Evolutionary conservation across 1,139 yeast species (phyloP).

Genomic region (Petasospora rhodanensis): DNA sequence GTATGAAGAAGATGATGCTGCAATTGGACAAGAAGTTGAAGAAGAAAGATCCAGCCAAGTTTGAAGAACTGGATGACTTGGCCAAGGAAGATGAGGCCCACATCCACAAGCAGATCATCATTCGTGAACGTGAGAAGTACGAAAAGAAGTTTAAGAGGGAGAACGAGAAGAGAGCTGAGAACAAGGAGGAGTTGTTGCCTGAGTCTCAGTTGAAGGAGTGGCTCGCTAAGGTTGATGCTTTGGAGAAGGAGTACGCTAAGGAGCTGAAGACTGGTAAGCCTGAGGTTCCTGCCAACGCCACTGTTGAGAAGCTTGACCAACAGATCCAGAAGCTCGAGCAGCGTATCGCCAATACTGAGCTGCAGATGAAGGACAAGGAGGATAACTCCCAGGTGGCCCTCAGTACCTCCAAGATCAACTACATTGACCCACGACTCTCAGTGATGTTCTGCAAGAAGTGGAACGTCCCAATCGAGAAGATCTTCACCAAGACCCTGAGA

Average conservation of each 20-base stretch:
- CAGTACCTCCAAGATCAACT: conserved; percentile 90
- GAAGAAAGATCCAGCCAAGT: conserved; percentile 53
- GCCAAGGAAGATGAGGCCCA: conserved; percentile 56
- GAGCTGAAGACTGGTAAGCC: conserved; percentile 65
- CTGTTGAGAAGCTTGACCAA: conserved; percentile 69
- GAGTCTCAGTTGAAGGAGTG: conserved; percentile 56
- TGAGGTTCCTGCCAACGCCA: conserved; percentile 40
- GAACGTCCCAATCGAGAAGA: conserved; percentile 86
- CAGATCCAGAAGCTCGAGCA: conserved; percentile 72
- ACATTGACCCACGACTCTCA: conserved; percentile 90
- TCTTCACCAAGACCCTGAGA: conserved; percentile 84
- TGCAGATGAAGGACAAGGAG: conserved; percentile 85
- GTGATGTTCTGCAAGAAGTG: conserved; percentile 86
- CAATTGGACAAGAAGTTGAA: conserved; percentile 53
- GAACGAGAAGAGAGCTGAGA: conserved; percentile 63
- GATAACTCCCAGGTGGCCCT: conserved; percentile 92
- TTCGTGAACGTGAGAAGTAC: conserved; percentile 59
- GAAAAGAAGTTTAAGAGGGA: conserved; percentile 68
- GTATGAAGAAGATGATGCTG: conserved; percentile 67
- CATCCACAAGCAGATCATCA: conserved; percentile 51
- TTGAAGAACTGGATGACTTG: conserved; percentile 68
- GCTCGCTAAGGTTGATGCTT: conserved; percentile 53
- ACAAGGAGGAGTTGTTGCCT: conserved; percentile 48
- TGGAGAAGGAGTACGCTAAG: conserved; percentile 45
- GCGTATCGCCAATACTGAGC: conserved; percentile 61